Percentiles rank a stretch among this genome's conserved stretches.
Evolutionary conservation across 306 rosid species (phyloP).

Genomic region (Cucumis sativus): DNA sequence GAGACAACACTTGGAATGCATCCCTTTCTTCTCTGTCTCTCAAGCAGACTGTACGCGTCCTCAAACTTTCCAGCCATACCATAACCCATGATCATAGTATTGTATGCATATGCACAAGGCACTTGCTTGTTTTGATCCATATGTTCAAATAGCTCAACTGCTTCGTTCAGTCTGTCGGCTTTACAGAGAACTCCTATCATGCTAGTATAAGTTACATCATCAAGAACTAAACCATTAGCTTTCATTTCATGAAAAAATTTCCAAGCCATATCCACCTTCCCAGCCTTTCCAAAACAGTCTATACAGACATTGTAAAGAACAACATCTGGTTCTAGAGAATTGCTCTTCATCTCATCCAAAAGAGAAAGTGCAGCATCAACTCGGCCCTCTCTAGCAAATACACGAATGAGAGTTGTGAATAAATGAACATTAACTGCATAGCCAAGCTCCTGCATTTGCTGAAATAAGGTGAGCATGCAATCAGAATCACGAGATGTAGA

Average conservation of each 20-base stretch:
- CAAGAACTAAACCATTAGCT: slow-evolving; percentile 55
- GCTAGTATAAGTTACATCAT: slow-evolving; percentile 80
- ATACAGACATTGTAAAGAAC: slow-evolving; percentile 90
- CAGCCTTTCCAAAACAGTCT: slow-evolving; percentile 81
- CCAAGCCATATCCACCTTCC: slow-evolving; percentile 97
- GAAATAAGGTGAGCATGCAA: slow-evolving; percentile 55
- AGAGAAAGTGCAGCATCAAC: slow-evolving; percentile 83
- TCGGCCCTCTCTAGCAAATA: slow-evolving; percentile 59
- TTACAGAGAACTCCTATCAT: slow-evolving; percentile 94
- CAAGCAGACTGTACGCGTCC: slow-evolving; percentile 71
- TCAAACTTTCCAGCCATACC: slow-evolving; percentile 81
- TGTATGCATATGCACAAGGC: slow-evolving; percentile 94
- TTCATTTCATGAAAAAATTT: slow-evolving; percentile 91
- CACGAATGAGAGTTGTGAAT: slow-evolving; percentile 82
- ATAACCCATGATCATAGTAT: slow-evolving; percentile 97
- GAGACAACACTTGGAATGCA: slow-evolving; percentile 78
- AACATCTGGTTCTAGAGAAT: slow-evolving; percentile 50
- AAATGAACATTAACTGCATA: slow-evolving; percentile 70
- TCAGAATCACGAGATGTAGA: slow-evolving; percentile 41
- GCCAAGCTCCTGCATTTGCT: slow-evolving; percentile 91
- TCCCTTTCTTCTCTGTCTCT: slow-evolving; percentile 86
- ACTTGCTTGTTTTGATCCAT: slow-evolving; percentile 60
- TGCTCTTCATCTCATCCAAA: slow-evolving; percentile 87
- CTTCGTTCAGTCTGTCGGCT: slow-evolving; percentile 64
- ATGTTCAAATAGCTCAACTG: slow-evolving; percentile 65